Evolutionary conservation across 1,284 basidiomycete species (phyloP), one percentile per base, ranked within the genome.

Genomic region (Amylostereum chailletii): DNA sequence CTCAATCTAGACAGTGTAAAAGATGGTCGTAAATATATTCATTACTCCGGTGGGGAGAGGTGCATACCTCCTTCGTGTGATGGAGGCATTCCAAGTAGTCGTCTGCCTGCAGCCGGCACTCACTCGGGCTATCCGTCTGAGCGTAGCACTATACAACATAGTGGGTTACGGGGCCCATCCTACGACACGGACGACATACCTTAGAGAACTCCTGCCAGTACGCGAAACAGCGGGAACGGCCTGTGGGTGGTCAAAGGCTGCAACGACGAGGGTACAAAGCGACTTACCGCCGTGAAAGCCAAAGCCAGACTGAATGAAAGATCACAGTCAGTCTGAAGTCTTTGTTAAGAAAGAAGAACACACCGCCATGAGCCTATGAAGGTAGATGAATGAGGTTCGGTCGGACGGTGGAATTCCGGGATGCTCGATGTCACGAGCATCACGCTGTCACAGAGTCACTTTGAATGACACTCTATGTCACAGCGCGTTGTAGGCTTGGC

Each of bases 1-100:
- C 30, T 79, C 81, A 62, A 83, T 79, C 89, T 92, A 49, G 29
- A 45, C n/a, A 33, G 36, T 51, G 48, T 45, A 42, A 10, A 47
- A 51, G 29, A 52, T 52, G 30, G 37, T 19, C n/a, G 45, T 8
- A 9, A 34, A 34, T 47, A 37, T 34, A 42, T 37, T 38, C 49
- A 42, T 45, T 38, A 42, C 36, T 40, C 32, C 46, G 32, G 27
- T 34, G 37, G 29, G 51, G 38, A 34, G 19, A n/a, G 19, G 9
- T n/a, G 62, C 70, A 57, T 55, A 93, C 94, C 81, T 95, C 93
- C 68, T 95, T 91, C 41, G 80, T 85, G 63, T 88, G 83, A 65
- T 96, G 94, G 52, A 97, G 71, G 68, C 94, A 97, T 67, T 96
- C 93, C 51, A 96, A 65, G 71, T 97, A 97, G 67, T 96, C 94